Evolutionary conservation across 805 yeast genomes (phyloP), one percentile per base, ranked within the genome.

Genomic region (Ogataea populi-albae): DNA sequence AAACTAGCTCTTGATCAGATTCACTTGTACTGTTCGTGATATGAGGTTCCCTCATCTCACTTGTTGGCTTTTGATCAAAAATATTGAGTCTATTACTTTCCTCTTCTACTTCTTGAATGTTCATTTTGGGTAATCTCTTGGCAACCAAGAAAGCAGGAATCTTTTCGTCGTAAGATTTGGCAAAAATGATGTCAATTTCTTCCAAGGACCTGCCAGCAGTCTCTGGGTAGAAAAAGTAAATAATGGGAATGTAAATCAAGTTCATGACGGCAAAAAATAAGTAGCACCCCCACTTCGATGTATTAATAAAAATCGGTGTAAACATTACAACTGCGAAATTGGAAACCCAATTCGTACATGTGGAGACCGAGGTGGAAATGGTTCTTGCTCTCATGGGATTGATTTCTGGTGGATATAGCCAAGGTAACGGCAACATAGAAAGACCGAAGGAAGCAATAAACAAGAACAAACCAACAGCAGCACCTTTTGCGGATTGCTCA

Each of bases 191-290:
- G 55, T 82, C 89, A 57, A 82, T 74, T 54, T 81, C 86, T 59
- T 82, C 89, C 60, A 83, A 69, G 24, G 83, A 69, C 57, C 86
- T 73, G 32, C 87, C 86, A 21, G 83, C 77, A 28, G 88, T 81
- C 65, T 83, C 91, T 26, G 89, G 91, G 59, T 79, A 83, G 60
- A 71, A 75, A 64, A 80, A 71, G 70, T 64, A 79, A 43, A 77
- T 77, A 41, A 80, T 62, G 21, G 86, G 85, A 35, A 77, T 59
- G 65, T 77, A 81, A 30, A 68, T 43, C 52, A 72, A 70, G 65
- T 82, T 82, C 44, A 82, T 68, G 21, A 65, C 56, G 6, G 86
- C 85, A 59, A 84, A 84, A 62, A 84, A 75, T 33, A 81, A 59
- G 61, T 81, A 84, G 40, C 81, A 72, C 41, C 82, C 84, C 73